Conservation (phyloP, 2,329 filamentous ascomycete genomes). For the Botrytis sinoallii region DNA sequence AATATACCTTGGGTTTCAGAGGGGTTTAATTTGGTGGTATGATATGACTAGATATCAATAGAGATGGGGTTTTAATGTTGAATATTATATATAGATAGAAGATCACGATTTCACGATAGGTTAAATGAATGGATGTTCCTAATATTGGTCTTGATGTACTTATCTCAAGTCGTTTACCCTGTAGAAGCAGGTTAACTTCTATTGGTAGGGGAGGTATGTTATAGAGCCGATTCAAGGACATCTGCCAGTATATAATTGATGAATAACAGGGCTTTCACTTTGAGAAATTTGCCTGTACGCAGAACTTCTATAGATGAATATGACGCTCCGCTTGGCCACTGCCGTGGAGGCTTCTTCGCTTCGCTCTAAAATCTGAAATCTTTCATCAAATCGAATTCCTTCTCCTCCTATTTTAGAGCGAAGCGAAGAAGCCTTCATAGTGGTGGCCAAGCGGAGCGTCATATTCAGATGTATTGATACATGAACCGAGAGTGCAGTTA, state of each 20-base stretch:
- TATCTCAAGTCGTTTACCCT: not conserved
- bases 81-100: not conserved
- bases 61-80: not conserved
- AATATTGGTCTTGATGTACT: not conserved
- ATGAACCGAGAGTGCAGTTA: not conserved
- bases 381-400: not conserved
- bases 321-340: not conserved
- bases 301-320: not conserved
- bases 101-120: slow-evolving; percentile 3
- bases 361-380: not conserved
- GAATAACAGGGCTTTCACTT: not conserved
- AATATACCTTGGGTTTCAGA: not conserved
- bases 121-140: not conserved
- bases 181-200: no score
- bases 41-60: not conserved
- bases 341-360: not conserved
- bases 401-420: not conserved
- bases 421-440: not conserved
- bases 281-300: not conserved
- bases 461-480: not conserved
- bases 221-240: not conserved
- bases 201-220: not conserved
- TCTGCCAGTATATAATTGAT: not conserved
- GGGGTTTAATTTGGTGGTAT: not conserved
- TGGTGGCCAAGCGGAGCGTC: not conserved